Percentiles rank a stretch among this genome's conserved stretches.
Conservation (phyloP, 2,329 filamentous ascomycete species). For the Magnaporthiopsis rhizophila region DNA sequence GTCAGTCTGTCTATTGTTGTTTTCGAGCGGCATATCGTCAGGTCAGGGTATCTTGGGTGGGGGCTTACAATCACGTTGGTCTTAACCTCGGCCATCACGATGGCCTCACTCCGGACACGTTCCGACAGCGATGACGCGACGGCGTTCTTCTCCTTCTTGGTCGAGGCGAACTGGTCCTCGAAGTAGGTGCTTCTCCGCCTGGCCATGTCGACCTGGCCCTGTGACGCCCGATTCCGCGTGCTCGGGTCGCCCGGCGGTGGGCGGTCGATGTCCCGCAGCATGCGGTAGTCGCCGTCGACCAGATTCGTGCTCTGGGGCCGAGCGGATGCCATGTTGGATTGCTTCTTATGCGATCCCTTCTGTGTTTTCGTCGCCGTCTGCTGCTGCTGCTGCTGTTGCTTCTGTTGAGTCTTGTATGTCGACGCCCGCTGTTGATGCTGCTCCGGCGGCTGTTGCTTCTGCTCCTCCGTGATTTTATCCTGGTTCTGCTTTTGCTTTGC, state of each 20-base stretch:
- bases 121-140: slow-evolving; percentile 25
- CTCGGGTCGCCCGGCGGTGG: slow-evolving; percentile 29
- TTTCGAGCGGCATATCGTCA: too few species aligned
- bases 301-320: slow-evolving; percentile 18
- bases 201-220: slow-evolving; percentile 23
- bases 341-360: neutral
- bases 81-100: slow-evolving; percentile 56
- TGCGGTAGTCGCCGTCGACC: slow-evolving; percentile 25
- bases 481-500: neutral
- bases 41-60: neutral
- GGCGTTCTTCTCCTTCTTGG: slow-evolving; percentile 21
- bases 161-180: slow-evolving; percentile 32
- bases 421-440: neutral
- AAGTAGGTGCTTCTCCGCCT: slow-evolving; percentile 36
- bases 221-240: slow-evolving; percentile 21
- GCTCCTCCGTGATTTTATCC: neutral
- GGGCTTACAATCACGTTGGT: slow-evolving; percentile 54
- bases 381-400: slow-evolving; percentile 1
- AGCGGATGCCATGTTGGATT: neutral
- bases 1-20: neutral
- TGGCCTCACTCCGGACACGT: slow-evolving; percentile 43
- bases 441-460: neutral
- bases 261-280: slow-evolving; percentile 31
- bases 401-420: neutral
- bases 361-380: neutral